Evolutionary conservation across 2,329 filamentous ascomycete species (phyloP).

Genomic region (Sordariomycetes sp.): DNA sequence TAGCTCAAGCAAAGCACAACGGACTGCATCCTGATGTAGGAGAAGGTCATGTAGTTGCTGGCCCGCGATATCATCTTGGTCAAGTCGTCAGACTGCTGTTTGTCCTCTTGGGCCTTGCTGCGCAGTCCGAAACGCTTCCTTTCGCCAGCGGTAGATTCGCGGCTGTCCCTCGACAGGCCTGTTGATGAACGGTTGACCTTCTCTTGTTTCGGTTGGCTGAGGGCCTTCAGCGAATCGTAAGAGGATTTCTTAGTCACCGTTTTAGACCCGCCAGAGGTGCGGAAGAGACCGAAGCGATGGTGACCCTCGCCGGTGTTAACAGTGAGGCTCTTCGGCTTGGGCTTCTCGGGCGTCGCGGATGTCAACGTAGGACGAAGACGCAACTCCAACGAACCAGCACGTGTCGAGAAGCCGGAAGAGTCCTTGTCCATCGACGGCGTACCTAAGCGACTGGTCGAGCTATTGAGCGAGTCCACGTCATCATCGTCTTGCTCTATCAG

Average conservation of each 20-base stretch:
- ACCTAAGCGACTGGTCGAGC: conserved; percentile 25
- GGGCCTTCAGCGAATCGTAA: conserved; percentile 42
- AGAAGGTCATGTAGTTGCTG: conserved; percentile 94
- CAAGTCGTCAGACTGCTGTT: conserved; percentile 73
- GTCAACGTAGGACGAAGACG: conserved; percentile 76
- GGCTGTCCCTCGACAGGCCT: conserved; percentile 27
- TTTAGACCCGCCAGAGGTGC: conserved; percentile 31
- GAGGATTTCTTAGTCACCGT: conserved; percentile 43
- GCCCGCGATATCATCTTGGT: conserved; percentile 95
- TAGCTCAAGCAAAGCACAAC: conserved; percentile 94
- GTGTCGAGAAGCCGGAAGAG: conserved; percentile 42
- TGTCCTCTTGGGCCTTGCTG: conserved; percentile 32
- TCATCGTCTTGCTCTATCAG: conserved; percentile 25
- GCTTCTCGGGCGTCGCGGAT: conserved; percentile 33
- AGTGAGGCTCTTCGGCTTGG: conserved; percentile 35
- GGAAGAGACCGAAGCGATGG: conserved; percentile 44
- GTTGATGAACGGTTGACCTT: conserved; percentile 35
- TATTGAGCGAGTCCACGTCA: conserved; percentile 32
- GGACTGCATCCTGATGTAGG: conserved; percentile 88
- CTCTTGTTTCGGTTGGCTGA: conserved; percentile 28
- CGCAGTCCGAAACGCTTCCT: conserved; percentile 50
- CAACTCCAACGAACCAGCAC: conserved; percentile 68
- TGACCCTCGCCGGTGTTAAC: conserved; percentile 38
- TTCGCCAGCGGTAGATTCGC: conserved; percentile 25
- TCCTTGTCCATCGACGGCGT: conserved; percentile 33